These are phyloP conservation scores for Taiozyma sp. DNA, from an alignment of 1,139 yeast species.

Conservation along the genomic window DNA sequence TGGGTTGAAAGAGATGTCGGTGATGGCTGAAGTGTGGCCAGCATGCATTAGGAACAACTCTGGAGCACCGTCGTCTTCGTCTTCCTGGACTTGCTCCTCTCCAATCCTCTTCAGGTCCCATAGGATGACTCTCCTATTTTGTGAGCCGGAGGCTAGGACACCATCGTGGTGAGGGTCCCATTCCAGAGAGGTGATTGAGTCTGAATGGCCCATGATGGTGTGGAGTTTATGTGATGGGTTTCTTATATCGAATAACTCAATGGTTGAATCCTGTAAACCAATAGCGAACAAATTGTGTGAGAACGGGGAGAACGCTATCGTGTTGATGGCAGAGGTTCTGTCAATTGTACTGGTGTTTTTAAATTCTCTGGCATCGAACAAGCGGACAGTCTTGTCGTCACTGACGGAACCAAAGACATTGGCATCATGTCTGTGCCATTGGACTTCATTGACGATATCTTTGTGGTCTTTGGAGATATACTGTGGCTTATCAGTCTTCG, in stretches of 20 bases:
- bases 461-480: constrained; percentile 34
- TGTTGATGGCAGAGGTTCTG: constrained; percentile 42
- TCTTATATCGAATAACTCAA: constrained; percentile 58
- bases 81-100: constrained; percentile 74
- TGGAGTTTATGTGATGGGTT: constrained; percentile 45
- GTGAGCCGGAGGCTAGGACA: constrained; percentile 66
- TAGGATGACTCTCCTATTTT: constrained; percentile 63
- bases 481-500: constrained; percentile 22
- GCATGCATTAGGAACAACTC: constrained; percentile 85
- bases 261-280: constrained; percentile 67
- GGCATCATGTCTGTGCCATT: constrained; percentile 56
- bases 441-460: constrained; percentile 68
- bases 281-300: constrained; percentile 56
- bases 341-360: constrained; percentile 29
- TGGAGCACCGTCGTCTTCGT: constrained; percentile 79
- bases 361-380: constrained; percentile 57
- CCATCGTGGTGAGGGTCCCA: constrained; percentile 73
- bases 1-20: constrained; percentile 69
- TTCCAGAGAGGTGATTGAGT: constrained; percentile 61
- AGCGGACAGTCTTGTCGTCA: constrained; percentile 62
- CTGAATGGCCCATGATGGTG: constrained; percentile 76
- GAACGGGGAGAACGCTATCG: constrained; percentile 61
- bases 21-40: constrained; percentile 74
- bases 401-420: constrained; percentile 64
- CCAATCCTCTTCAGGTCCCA: constrained; percentile 77